These are phyloP conservation scores for Corallochytrium limacisporum DNA, from an alignment of 78 protist genomes.

Conservation along the genomic window DNA sequence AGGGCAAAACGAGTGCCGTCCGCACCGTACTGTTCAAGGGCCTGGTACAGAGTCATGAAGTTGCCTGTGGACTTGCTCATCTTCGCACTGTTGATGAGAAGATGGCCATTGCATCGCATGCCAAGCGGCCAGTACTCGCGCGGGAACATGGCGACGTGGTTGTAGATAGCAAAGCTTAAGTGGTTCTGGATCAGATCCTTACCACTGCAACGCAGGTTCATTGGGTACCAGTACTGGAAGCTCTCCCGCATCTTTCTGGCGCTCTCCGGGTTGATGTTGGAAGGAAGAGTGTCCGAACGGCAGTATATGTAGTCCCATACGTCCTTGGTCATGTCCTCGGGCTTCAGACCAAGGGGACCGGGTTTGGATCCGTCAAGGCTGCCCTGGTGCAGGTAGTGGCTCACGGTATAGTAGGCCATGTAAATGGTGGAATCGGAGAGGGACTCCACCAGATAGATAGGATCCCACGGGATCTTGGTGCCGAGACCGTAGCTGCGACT, in stretches of 20 bases:
- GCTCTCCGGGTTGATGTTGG: constrained; percentile 6
- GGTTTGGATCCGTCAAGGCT: constrained; percentile 41
- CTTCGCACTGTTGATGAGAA: constrained; percentile 85
- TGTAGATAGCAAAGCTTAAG: constrained; percentile 93
- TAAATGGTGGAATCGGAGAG: constrained; percentile 99
- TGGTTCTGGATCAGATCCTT: constrained; percentile 96
- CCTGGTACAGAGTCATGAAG: constrained; percentile 76
- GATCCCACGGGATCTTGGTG: constrained; percentile 87
- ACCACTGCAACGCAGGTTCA: constrained; percentile 81
- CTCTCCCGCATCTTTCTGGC: constrained; percentile 59
- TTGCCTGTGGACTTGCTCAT: constrained; percentile 99
- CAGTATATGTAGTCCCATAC: constrained; percentile 36
- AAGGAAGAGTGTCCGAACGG: not conserved
- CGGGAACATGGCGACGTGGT: constrained; percentile 91
- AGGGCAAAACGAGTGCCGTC: constrained; percentile 83
- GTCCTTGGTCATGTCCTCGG: constrained; percentile 53
- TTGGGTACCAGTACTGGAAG: constrained; percentile 82
- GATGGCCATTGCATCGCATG: constrained; percentile 85
- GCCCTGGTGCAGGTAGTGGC: constrained; percentile 77
- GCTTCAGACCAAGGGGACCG: constrained; percentile 49
- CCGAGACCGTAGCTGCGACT: constrained; percentile 97
- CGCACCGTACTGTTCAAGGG: constrained; percentile 37
- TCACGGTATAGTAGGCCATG: constrained; percentile 98
- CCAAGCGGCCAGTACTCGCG: constrained; percentile 61
- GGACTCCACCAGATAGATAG: constrained; percentile 84